phyloP scores from a whole-genome alignment of 2,329 filamentous ascomycete genomes.

The Epicoccum sorghinum region DNA sequence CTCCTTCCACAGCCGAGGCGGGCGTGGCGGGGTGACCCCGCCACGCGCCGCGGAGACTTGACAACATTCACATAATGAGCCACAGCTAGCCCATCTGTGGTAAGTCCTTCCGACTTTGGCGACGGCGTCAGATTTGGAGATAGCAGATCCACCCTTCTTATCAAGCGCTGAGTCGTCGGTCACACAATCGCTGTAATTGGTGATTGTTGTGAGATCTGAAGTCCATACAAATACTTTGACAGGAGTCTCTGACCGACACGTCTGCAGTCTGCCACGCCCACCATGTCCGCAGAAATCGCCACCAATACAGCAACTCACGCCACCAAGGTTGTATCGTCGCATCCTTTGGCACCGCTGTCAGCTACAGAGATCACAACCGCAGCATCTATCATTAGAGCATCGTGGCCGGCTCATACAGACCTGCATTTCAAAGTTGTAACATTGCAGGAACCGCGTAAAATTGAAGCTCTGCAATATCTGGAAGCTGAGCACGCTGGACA shows the following conservation, averaged over 20 bases:
- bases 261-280: not conserved
- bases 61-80: not conserved
- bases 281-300: conserved; percentile 41
- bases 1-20: not conserved
- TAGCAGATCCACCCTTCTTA: conserved; percentile 14
- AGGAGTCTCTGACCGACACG: not conserved
- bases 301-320: conserved; percentile 26
- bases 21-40: conserved; percentile 18
- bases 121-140: conserved; percentile 12
- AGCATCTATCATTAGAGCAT: conserved; percentile 56
- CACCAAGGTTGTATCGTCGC: conserved; percentile 42
- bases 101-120: conserved; percentile 34
- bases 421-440: conserved; percentile 72
- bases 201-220: conserved; percentile 8
- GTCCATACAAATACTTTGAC: conserved; percentile 6
- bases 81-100: conserved; percentile 23
- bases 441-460: conserved; percentile 68
- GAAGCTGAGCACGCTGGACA: conserved; percentile 65
- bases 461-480: conserved; percentile 63
- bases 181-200: conserved; percentile 5
- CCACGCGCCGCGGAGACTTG: conserved; percentile 12
- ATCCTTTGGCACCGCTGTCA: conserved; percentile 66
- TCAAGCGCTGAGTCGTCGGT: conserved; percentile 8
- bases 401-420: conserved; percentile 62
- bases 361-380: conserved; percentile 62